Percentiles rank a stretch among this genome's conserved stretches.
phyloP scores from a whole-genome alignment of 2,329 filamentous ascomycete species.

The Aspergillus piperis region DNA sequence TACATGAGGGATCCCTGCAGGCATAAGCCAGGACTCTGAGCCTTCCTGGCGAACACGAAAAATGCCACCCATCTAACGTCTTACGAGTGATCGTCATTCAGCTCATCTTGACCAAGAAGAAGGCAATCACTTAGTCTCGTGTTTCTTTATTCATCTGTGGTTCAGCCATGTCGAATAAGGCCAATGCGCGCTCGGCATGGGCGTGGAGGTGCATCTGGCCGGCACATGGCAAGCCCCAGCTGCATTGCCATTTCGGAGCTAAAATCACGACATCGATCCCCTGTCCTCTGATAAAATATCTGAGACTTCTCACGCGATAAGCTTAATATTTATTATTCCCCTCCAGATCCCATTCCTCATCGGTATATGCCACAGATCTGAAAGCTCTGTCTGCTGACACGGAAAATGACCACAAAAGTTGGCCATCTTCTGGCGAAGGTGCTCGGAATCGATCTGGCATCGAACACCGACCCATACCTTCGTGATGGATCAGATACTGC shows the following conservation, averaged over 20 bases:
- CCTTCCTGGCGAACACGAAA: too few species aligned
- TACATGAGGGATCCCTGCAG: too few species aligned
- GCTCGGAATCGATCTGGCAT: not conserved
- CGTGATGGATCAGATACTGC: not conserved
- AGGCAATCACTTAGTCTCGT: too few species aligned
- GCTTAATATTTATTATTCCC: not conserved
- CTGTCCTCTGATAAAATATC: not conserved
- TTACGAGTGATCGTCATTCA: too few species aligned
- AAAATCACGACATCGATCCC: conserved; percentile 2
- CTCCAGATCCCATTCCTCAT: not conserved
- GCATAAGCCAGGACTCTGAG: too few species aligned
- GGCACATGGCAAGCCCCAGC: not conserved
- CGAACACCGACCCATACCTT: not conserved
- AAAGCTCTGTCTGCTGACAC: not conserved
- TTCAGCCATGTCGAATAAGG: too few species aligned
- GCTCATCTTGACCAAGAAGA: too few species aligned
- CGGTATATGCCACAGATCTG: not conserved
- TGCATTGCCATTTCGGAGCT: not conserved
- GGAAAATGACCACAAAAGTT: not conserved
- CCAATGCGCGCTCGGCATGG: not conserved
- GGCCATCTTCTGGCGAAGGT: not conserved
- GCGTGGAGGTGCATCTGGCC: not conserved
- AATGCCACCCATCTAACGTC: too few species aligned
- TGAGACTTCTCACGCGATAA: not conserved
- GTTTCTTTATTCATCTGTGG: too few species aligned